phyloP scores from a whole-genome alignment of 2,329 filamentous ascomycete genomes.

The Pseudonectria buxi region DNA sequence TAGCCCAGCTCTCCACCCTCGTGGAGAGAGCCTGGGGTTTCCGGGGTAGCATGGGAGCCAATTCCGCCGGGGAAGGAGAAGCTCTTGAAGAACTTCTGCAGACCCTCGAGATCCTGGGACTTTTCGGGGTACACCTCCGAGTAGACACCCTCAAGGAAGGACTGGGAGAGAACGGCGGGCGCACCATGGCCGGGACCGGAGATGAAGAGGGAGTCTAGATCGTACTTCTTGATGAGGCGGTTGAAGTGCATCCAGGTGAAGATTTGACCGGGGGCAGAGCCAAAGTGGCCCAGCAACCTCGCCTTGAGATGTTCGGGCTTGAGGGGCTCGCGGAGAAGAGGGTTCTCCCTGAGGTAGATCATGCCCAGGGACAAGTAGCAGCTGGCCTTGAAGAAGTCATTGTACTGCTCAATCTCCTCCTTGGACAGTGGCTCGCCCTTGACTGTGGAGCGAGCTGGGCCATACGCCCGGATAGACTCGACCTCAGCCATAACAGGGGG shows the following conservation, averaged over 20 bases:
- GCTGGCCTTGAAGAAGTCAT: constrained; percentile 67
- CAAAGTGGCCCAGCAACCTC: constrained; percentile 70
- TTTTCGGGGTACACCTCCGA: constrained; percentile 72
- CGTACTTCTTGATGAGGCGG: constrained; percentile 73
- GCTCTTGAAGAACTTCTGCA: constrained; percentile 73
- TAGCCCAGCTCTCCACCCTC: constrained; percentile 81
- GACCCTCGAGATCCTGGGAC: constrained; percentile 58
- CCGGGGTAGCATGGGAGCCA: constrained; percentile 70
- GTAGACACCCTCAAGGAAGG: constrained; percentile 72
- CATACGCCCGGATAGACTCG: constrained; percentile 57
- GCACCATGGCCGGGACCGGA: constrained; percentile 74
- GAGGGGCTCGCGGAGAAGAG: constrained; percentile 63
- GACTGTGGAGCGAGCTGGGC: constrained; percentile 58
- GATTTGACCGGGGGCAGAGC: constrained; percentile 71
- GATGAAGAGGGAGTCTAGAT: constrained; percentile 65
- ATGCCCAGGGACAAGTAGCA: constrained; percentile 72
- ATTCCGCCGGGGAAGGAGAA: constrained; percentile 79
- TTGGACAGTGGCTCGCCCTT: constrained; percentile 53
- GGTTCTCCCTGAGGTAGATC: constrained; percentile 72
- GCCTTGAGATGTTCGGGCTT: constrained; percentile 65
- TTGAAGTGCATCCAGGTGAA: constrained; percentile 82
- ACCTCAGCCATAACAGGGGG: constrained; percentile 31
- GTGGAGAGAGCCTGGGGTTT: constrained; percentile 70
- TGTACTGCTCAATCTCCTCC: constrained; percentile 62
- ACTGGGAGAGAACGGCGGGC: constrained; percentile 67